Base-by-base conservation (phyloP, 345 rosid species). In the Aurinia saxatilis region DNA sequence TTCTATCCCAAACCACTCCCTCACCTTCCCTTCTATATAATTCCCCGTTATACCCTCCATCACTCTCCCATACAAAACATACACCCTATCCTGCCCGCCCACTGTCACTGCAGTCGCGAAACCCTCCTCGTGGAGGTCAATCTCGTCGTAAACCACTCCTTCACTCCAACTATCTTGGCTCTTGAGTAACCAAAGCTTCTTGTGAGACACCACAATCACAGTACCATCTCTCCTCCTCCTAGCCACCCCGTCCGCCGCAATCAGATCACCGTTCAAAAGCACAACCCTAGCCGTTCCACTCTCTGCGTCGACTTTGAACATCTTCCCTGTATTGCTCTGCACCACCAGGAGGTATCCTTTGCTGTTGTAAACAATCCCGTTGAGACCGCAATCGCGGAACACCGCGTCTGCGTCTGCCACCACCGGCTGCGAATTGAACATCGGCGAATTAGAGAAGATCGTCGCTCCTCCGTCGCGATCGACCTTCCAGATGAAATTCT, bases 401-500 rank as follows among this genome's bases (percentile, higher is more conserved):
- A 65, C 73, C 0, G 70, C 47, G 67, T 76, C 72, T 0, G 42
- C 65, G 46, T 79, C 81, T 17, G 63, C 73, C 8, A 75, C 77
- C 8, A 73, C 70, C 0, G 85, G 87, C 53, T 66, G 66, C 9
- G 76, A 66, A 21, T 65, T 80, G 69, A 83, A 91, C 0, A 31
- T 8, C 14, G 84, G 70, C 10, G 90, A 79, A 70, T 49, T 79
- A 8, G 98, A 91, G 77, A 84, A 91, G 60, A 84, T 70, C 37
- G 90, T 66, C 8, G 92, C 85, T 25, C 10, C 78, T 1, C 98
- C 98, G 39, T 79, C 60, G 2, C 63, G 69, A 71, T 77, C 56
- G 15, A 91, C 96, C 68, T 76, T 88, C 96, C 96, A 91, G 66
- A 91, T 91, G 81, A 83, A 75, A 85, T 88, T 80, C 0, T 78